phyloP scores from a whole-genome alignment of 352 stramenopile genomes.

The Globisporangium yorkense region DNA sequence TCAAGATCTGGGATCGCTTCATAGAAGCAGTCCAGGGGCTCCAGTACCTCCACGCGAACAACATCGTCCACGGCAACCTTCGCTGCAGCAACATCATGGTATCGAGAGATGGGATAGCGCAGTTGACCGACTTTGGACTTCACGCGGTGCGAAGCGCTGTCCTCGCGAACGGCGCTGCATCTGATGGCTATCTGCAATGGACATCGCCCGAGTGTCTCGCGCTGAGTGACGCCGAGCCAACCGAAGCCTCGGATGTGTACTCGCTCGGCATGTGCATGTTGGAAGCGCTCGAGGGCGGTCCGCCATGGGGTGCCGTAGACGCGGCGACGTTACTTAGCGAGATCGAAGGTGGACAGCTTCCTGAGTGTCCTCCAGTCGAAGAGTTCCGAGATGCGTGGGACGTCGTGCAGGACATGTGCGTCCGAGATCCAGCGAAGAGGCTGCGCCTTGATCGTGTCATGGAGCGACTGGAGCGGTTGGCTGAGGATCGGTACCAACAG shows the following conservation, averaged over 20 bases:
- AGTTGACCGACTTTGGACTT: conserved; percentile 1
- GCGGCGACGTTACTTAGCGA: not conserved
- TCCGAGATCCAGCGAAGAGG: not conserved
- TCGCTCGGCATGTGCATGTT: conserved; percentile 3
- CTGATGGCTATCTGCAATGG: not conserved
- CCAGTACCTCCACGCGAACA: not conserved
- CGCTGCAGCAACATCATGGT: not conserved
- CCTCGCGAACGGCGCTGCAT: not conserved
- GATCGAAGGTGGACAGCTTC: not conserved
- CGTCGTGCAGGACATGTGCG: not conserved
- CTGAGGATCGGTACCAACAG: not conserved
- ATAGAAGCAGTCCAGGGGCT: not conserved
- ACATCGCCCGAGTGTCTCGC: not conserved
- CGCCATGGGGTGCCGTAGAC: not conserved
- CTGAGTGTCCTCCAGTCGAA: not conserved
- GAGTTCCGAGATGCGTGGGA: not conserved
- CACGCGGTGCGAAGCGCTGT: not conserved
- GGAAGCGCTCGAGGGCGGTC: not conserved
- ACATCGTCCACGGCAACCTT: not conserved
- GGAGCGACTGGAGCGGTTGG: not conserved
- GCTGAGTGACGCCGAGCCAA: not conserved
- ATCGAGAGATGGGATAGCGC: not conserved
- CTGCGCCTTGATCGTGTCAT: not conserved
- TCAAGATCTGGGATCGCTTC: not conserved
- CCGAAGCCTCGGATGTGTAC: conserved; percentile 1